Base-by-base conservation (phyloP, 2,329 filamentous ascomycete species). In the Onygenales sp. region DNA sequence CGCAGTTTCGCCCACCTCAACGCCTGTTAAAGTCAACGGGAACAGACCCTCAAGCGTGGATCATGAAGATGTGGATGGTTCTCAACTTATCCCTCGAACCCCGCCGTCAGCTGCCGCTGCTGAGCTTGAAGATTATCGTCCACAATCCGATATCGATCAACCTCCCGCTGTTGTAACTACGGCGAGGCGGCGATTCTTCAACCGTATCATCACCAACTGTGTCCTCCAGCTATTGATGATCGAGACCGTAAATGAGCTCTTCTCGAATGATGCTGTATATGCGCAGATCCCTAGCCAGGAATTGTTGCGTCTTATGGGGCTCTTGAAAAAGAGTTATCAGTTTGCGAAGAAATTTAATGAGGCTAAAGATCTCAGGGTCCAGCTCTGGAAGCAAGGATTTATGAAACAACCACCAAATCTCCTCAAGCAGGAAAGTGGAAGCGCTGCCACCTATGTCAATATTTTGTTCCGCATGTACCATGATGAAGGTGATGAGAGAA, bases 341-440 rank as follows among this genome's bases (percentile, higher is more conserved):
- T 99, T 99, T 62, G 93, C 94, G 44, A 91, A 94, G 65, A 87
- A 86, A 62, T 99, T 99, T 78, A 99, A 99, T 69, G 89, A 90
- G 58, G 91, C 98, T 72, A 95, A 95, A 71, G 93, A 97, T 60
- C 77, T 99, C 39, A 84, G 93, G 45, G 95, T 95, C 79, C 83
- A 88, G 14, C 78, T 99, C 14, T 98, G 94, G 89, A 81, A 90
- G 49, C 93, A 98, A 68, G 93, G 94, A 0, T 99, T 98, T 77
- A 99, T 99, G 93, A 95, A 95, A 73, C 93, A 98, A 67, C 92
- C 93, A 13, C 93, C 93, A 2, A 99, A 99, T 64, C 77, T 99
- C 10, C 80, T 99, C 33, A 98, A 98, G 74, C 93, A 99, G 68
- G 93, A 99, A 73, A 88, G 83, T 56, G 92, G 93, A 42, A 88